Evolutionary conservation across 768 basidiomycete species (phyloP).

Genomic region (Tylopilus subfusipes): DNA sequence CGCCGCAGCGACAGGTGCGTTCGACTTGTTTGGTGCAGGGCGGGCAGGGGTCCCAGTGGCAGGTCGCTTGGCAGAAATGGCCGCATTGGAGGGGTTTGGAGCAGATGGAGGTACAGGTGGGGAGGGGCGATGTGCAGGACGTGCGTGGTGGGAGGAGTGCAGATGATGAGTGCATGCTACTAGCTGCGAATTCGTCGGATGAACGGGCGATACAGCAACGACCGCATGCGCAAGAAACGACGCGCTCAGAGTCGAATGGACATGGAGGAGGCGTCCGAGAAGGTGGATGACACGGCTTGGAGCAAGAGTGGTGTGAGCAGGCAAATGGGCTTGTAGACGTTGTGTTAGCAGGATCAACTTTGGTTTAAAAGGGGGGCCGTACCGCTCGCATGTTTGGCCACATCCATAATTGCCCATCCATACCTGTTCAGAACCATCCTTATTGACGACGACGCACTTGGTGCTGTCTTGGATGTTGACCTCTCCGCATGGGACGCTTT

Average conservation of each 20-base stretch:
- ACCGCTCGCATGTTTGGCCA: slow-evolving; percentile 56
- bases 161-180: background rate
- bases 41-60: slow-evolving; percentile 78
- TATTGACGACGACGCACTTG: slow-evolving; percentile 26
- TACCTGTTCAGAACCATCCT: slow-evolving; percentile 34
- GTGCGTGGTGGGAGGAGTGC: slow-evolving; percentile 38
- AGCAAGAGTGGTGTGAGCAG: slow-evolving; percentile 75
- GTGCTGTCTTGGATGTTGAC: slow-evolving; percentile 42
- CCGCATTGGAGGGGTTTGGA: slow-evolving; percentile 64
- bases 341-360: background rate
- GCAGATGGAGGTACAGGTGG: slow-evolving; percentile 72
- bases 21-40: slow-evolving; percentile 70
- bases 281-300: slow-evolving; percentile 75
- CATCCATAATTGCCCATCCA: slow-evolving; percentile 75
- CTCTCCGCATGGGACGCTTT: slow-evolving; percentile 63
- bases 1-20: slow-evolving; percentile 84
- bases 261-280: slow-evolving; percentile 55
- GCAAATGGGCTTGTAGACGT: slow-evolving; percentile 52
- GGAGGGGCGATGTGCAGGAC: slow-evolving; percentile 71
- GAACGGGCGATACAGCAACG: slow-evolving; percentile 39
- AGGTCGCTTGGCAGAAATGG: slow-evolving; percentile 66
- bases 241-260: slow-evolving; percentile 64
- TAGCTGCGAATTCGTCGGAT: slow-evolving; percentile 28
- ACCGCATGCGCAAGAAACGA: slow-evolving; percentile 84
- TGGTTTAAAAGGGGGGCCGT: slow-evolving; percentile 11